These are phyloP conservation scores for Prunus mira DNA, from an alignment of 306 rosid genomes.

Conservation along the genomic window DNA sequence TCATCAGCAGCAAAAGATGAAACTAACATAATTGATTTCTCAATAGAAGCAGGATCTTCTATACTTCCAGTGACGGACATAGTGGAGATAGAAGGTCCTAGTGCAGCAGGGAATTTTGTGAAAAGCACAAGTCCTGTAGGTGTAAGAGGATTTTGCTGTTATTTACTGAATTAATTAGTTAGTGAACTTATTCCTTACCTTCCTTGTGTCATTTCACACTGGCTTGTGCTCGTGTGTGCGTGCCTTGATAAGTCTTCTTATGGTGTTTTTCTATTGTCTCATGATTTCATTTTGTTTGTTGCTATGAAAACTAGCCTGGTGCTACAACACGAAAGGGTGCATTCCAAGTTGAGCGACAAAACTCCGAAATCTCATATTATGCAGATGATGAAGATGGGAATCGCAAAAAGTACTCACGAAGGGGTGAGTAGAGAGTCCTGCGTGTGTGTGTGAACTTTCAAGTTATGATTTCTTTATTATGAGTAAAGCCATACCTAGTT, in stretches of 20 bases:
- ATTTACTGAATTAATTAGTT: constrained; percentile 14
- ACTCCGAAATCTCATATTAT: constrained; percentile 81
- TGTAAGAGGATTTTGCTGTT: constrained; percentile 48
- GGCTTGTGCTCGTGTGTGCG: not conserved
- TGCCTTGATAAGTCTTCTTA: constrained; percentile 5
- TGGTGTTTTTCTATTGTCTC: constrained; percentile 16
- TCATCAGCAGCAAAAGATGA: constrained; percentile 33
- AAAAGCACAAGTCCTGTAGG: constrained; percentile 74
- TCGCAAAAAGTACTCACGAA: constrained; percentile 66
- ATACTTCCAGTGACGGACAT: constrained; percentile 58
- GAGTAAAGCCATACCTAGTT: not conserved
- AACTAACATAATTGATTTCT: constrained; percentile 26
- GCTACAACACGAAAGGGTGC: constrained; percentile 91
- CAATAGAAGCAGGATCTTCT: constrained; percentile 55
- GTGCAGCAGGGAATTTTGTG: constrained; percentile 57
- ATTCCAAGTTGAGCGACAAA: constrained; percentile 69
- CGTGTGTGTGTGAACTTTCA: not conserved
- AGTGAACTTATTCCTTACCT: constrained; percentile 19
- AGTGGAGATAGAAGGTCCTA: constrained; percentile 71
- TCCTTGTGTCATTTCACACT: constrained; percentile 14
- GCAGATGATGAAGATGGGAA: constrained; percentile 96
- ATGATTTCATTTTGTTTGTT: constrained; percentile 26
- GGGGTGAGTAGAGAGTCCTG: constrained; percentile 55
- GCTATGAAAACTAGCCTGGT: constrained; percentile 65
- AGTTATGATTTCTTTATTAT: not conserved